phyloP scores from a whole-genome alignment of 352 stramenopile species.

The Globisporangium lucens region DNA sequence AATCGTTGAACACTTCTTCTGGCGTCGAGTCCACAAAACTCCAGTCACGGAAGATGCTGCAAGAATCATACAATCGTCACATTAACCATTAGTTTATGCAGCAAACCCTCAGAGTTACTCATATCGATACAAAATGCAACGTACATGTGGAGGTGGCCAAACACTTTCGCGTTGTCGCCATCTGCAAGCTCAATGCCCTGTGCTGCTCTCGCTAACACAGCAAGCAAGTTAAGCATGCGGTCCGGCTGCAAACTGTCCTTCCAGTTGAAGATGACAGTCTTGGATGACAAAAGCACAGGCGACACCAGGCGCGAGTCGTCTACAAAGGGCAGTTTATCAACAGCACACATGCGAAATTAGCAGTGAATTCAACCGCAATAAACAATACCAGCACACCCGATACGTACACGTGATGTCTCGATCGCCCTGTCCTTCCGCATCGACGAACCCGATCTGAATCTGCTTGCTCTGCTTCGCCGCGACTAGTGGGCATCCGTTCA shows the following conservation, averaged over 20 bases:
- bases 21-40: conserved; percentile 85
- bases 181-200: conserved; percentile 80
- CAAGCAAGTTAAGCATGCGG: conserved; percentile 82
- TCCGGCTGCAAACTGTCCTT: conserved; percentile 86
- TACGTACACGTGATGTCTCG: conserved; percentile 79
- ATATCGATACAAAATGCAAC: conserved; percentile 13
- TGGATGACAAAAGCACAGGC: conserved; percentile 79
- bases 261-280: conserved; percentile 89
- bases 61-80: neutral
- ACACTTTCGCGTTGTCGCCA: conserved; percentile 77
- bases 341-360: neutral
- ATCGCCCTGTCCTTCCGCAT: conserved; percentile 83
- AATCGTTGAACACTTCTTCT: conserved; percentile 70
- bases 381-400: neutral
- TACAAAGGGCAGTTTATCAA: conserved; percentile 16
- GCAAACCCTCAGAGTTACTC: too few species aligned
- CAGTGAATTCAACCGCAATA: neutral
- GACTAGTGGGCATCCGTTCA: conserved; percentile 60
- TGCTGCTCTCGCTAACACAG: conserved; percentile 70
- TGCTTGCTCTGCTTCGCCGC: conserved; percentile 23
- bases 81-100: neutral
- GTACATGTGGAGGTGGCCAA: conserved; percentile 86
- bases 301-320: conserved; percentile 83
- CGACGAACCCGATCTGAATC: conserved; percentile 82
- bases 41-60: conserved; percentile 86